Conservation (phyloP, 495 filamentous ascomycete genomes). For the Aspergillus sclerotiicarbonarius region DNA sequence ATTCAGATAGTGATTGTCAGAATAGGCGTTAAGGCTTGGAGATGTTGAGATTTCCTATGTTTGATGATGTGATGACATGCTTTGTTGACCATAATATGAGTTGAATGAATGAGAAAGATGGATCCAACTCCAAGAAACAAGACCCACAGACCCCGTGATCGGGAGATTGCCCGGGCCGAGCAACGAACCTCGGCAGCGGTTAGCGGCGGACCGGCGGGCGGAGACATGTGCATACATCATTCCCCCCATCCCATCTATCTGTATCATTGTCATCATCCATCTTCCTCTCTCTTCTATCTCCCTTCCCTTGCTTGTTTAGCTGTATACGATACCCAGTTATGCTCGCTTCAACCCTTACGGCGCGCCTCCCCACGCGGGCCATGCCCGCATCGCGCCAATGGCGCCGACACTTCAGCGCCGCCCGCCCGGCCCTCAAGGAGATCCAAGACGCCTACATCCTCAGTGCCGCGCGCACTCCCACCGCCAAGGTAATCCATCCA, state of each 20-base stretch:
- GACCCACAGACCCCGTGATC: background rate
- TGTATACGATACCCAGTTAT: background rate
- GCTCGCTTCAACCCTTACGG: background rate
- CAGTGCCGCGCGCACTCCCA: slow-evolving; percentile 82
- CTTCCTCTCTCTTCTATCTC: background rate
- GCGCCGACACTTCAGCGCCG: slow-evolving; percentile 66
- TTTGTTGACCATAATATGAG: too few species aligned
- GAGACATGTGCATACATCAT: background rate
- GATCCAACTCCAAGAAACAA: too few species aligned
- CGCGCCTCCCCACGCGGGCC: slow-evolving; percentile 24
- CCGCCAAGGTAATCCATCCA: slow-evolving; percentile 62
- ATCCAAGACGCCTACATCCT: slow-evolving; percentile 90
- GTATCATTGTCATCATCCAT: background rate
- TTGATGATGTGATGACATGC: background rate
- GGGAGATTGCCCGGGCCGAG: background rate
- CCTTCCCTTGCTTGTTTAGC: background rate
- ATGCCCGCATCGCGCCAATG: slow-evolving; percentile 47
- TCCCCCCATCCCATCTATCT: background rate
- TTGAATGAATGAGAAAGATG: too few species aligned
- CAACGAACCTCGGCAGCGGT: background rate
- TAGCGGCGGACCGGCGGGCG: background rate
- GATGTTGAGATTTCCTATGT: background rate
- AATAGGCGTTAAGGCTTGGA: background rate
- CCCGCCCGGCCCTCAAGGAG: slow-evolving; percentile 58
- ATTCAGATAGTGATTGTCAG: background rate